These are phyloP conservation scores for Chlamydomonas sp. DNA, from an alignment of 139 green algal species.

Conservation along the genomic window DNA sequence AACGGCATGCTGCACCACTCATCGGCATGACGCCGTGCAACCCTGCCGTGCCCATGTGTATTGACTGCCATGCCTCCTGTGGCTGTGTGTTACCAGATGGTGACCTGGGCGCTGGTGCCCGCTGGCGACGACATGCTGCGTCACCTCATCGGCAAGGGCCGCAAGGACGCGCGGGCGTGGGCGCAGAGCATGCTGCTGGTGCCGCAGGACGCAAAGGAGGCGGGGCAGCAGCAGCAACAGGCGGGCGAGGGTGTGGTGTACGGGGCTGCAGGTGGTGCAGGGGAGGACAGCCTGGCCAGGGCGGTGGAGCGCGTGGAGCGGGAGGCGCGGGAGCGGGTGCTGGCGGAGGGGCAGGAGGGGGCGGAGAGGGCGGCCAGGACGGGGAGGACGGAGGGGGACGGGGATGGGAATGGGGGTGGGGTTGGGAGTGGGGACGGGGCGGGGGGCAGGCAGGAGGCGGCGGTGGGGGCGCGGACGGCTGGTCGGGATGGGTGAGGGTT, in stretches of 20 bases:
- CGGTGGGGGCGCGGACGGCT: too few relatives aligned
- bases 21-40: too few relatives aligned
- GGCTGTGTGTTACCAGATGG: too few relatives aligned
- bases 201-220: slow-evolving; percentile 2
- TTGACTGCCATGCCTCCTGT: too few relatives aligned
- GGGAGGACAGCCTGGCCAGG: too few relatives aligned
- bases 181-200: slow-evolving; percentile 38
- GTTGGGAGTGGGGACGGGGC: background rate
- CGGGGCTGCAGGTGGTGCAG: background rate
- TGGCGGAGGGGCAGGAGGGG: background rate
- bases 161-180: slow-evolving; percentile 38
- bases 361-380: background rate
- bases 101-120: slow-evolving; percentile 42
- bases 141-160: slow-evolving; percentile 46
- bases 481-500: too few relatives aligned
- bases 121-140: slow-evolving; percentile 38
- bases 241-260: slow-evolving; percentile 6
- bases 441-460: background rate
- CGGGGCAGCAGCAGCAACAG: background rate
- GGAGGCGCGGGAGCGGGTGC: background rate
- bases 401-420: background rate
- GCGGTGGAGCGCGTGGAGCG: background rate
- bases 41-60: too few relatives aligned
- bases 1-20: too few relatives aligned
- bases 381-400: background rate